Evolutionary conservation across 192 early-diverging fungal species (phyloP).

Genomic region (Geranomyces michiganensis): DNA sequence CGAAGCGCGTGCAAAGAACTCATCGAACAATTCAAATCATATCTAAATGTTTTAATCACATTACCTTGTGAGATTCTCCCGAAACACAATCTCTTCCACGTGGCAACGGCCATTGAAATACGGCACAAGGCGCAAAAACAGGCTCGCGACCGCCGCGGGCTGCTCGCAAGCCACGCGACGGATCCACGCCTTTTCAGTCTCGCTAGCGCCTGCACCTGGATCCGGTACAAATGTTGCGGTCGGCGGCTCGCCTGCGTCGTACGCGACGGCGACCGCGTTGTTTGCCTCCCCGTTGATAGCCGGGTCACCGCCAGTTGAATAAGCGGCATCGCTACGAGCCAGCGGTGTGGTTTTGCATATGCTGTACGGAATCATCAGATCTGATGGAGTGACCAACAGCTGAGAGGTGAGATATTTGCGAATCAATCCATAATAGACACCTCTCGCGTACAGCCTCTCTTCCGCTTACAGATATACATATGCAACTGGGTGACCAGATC

Average conservation of each 20-base stretch:
- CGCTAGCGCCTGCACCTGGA: slow-evolving; percentile 48
- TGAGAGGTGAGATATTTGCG: no score
- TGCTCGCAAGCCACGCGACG: slow-evolving; percentile 54
- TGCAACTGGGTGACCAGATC: slow-evolving; percentile 79
- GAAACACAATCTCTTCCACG: slow-evolving; percentile 78
- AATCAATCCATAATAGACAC: no score
- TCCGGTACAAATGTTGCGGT: slow-evolving; percentile 46
- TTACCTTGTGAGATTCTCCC: slow-evolving; percentile 55
- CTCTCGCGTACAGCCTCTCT: no score
- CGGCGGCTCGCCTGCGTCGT: slow-evolving; percentile 6
- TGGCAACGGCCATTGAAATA: slow-evolving; percentile 80
- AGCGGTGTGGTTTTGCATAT: slow-evolving; percentile 9
- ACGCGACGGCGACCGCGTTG: background rate
- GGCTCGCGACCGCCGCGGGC: slow-evolving; percentile 51
- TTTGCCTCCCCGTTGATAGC: background rate
- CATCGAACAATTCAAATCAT: no score
- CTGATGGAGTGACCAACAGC: no score
- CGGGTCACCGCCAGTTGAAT: no score
- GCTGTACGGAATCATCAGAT: slow-evolving; percentile 31
- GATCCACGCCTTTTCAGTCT: slow-evolving; percentile 55
- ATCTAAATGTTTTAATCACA: no score
- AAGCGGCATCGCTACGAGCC: no score
- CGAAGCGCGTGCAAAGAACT: background rate
- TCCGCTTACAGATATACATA: slow-evolving; percentile 49
- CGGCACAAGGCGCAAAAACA: slow-evolving; percentile 69